Evolutionary conservation across 768 basidiomycete species (phyloP).

Genomic region (Tubosaeta sp.): DNA sequence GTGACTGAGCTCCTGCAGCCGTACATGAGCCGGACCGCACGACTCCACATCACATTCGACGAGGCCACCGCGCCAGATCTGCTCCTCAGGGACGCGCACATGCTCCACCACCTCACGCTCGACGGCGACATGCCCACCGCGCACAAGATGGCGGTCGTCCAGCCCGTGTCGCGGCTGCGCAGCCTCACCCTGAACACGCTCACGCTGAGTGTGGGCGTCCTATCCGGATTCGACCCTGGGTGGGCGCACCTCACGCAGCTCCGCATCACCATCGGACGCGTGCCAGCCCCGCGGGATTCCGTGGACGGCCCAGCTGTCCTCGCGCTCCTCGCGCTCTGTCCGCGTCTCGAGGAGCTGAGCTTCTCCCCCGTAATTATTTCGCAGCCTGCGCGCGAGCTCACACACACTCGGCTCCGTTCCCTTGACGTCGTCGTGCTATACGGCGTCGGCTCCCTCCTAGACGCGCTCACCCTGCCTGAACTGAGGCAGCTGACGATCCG

Average conservation of each 20-base stretch:
- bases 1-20: slow-evolving; percentile 21
- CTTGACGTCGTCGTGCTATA: slow-evolving; percentile 9
- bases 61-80: slow-evolving; percentile 8
- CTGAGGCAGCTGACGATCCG: slow-evolving; percentile 7
- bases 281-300: not conserved
- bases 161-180: slow-evolving; percentile 1
- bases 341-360: slow-evolving; percentile 12
- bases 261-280: slow-evolving; percentile 1
- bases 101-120: slow-evolving; percentile 17
- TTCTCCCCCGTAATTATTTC: slow-evolving; percentile 7
- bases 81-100: slow-evolving; percentile 16
- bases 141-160: slow-evolving; percentile 9
- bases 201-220: not conserved
- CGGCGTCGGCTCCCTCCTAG: slow-evolving; percentile 4
- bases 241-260: slow-evolving; percentile 16
- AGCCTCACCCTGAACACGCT: slow-evolving; percentile 12
- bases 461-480: slow-evolving; percentile 13
- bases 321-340: slow-evolving; percentile 16
- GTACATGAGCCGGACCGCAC: slow-evolving; percentile 10
- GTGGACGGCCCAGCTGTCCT: slow-evolving; percentile 1
- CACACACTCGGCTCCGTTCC: slow-evolving; percentile 8
- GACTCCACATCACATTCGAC: slow-evolving; percentile 11
- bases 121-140: slow-evolving; percentile 5
- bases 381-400: slow-evolving; percentile 2
- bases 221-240: slow-evolving; percentile 10